Evolutionary conservation across 2,329 filamentous ascomycete genomes (phyloP), one percentile per base, ranked within the genome.

Genomic region (Fusarium robinianum): DNA sequence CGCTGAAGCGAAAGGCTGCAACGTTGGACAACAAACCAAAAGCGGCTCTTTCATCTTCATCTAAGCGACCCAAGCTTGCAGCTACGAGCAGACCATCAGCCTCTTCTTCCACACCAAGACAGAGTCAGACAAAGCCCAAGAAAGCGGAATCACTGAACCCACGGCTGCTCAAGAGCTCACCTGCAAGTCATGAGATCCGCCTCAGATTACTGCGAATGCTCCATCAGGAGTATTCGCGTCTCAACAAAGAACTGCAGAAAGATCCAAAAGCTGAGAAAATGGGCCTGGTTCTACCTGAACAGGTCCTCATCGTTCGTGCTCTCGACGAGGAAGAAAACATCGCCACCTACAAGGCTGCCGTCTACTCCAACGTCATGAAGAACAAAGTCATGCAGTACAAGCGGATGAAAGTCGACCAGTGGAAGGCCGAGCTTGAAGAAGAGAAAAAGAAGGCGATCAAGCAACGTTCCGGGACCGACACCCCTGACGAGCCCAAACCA

Each of bases 281-380:
- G 27, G 63, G 66, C 26, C 70, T 88, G 3, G 61, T 83, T 11
- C 65, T 90, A 32, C 79, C 78, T 1, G 74, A 81, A 2, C 82
- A 88, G 61, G 79, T 84, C 31, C 73, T 91, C 15, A 85, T 90
- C 49, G 80, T 78, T 54, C 73, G 81, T 49, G 81, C 83, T 1
- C 71, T 92, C 2, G 86, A 92, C 55, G 83, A 91, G 48, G 95
- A 99, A 69, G 84, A 95, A 63, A 80, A 80, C 23, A 72, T 82
- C 6, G 90, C 90, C 1, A 75, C 74, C 9, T 81, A 84, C 11
- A 85, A 85, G 47, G 71, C 78, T 2, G 69, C 78, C 0, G 81
- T 97, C 18, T 99, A 99, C 62, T 74, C 79, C 6, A 96, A 95
- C 58, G 74, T 90, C 17, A 82, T 97, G 65, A 95, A 91, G 63